Percentiles rank a stretch among this genome's conserved stretches.
Conservation (phyloP, 2,329 filamentous ascomycete genomes). For the Sordariomycetes sp. region DNA sequence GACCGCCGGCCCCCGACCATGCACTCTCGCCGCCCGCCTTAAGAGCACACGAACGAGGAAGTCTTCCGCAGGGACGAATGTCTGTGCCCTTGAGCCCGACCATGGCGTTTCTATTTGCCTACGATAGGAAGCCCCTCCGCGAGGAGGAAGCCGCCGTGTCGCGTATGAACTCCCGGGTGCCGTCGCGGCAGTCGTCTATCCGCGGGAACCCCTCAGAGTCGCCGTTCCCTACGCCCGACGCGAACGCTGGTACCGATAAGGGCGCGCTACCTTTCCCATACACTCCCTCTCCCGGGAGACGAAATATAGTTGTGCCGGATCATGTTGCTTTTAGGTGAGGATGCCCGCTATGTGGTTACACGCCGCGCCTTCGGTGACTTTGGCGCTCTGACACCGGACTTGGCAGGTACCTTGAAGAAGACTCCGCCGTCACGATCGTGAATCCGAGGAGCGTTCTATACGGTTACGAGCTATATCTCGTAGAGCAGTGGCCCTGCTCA, state of each 20-base stretch:
- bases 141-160: background rate
- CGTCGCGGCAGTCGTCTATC: background rate
- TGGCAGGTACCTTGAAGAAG: conserved; percentile 68
- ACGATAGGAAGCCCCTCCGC: conserved; percentile 3
- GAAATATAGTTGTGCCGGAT: conserved; percentile 42
- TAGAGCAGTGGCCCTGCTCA: conserved; percentile 97
- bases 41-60: background rate
- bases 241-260: background rate
- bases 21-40: background rate
- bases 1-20: background rate
- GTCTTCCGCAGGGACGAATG: background rate
- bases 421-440: conserved; percentile 61
- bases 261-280: background rate
- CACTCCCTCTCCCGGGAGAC: conserved; percentile 12
- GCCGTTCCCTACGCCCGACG: background rate
- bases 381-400: background rate
- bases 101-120: conserved; percentile 5
- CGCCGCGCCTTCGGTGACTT: background rate
- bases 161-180: background rate
- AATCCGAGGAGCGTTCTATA: conserved; percentile 55
- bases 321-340: conserved; percentile 41
- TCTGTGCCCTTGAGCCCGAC: background rate
- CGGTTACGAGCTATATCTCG: conserved; percentile 86
- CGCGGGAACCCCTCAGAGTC: background rate
- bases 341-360: background rate